phyloP scores from a whole-genome alignment of 1,139 yeast genomes.

The Pneumocystis jirovecii region DNA sequence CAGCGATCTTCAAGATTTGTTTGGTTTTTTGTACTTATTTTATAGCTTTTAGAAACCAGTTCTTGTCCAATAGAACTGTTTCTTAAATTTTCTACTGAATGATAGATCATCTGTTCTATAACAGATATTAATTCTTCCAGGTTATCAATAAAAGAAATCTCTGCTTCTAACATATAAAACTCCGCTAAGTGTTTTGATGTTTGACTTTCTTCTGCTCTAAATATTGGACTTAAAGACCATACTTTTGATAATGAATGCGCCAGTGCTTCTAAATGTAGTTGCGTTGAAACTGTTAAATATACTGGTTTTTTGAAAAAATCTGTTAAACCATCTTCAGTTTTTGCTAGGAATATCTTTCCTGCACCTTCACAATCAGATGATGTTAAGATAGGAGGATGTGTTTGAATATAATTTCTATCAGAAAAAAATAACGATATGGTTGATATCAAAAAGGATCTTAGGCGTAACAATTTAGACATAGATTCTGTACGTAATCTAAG shows the following conservation, averaged over 20 bases:
- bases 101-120: slow-evolving; percentile 54
- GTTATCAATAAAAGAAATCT: slow-evolving; percentile 49
- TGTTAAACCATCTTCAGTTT: slow-evolving; percentile 24
- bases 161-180: slow-evolving; percentile 97
- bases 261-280: slow-evolving; percentile 73
- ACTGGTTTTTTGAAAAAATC: slow-evolving; percentile 53
- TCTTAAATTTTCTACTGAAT: slow-evolving; percentile 32
- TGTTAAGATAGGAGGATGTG: slow-evolving; percentile 73
- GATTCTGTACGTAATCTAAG: slow-evolving; percentile 61
- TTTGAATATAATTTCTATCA: slow-evolving; percentile 44
- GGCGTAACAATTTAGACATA: slow-evolving; percentile 50
- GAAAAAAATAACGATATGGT: slow-evolving; percentile 42
- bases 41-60: slow-evolving; percentile 20
- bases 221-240: slow-evolving; percentile 84
- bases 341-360: slow-evolving; percentile 60
- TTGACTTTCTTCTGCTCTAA: slow-evolving; percentile 83
- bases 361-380: slow-evolving; percentile 96
- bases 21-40: background rate
- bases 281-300: slow-evolving; percentile 78
- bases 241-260: slow-evolving; percentile 64
- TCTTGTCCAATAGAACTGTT: slow-evolving; percentile 29
- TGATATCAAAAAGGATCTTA: slow-evolving; percentile 53
- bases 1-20: slow-evolving; percentile 16
- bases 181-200: slow-evolving; percentile 87
- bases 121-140: slow-evolving; percentile 48